Evolutionary conservation across 306 rosid species (phyloP), one percentile per base, ranked within the genome.

Genomic region (Sicyos edulis): DNA sequence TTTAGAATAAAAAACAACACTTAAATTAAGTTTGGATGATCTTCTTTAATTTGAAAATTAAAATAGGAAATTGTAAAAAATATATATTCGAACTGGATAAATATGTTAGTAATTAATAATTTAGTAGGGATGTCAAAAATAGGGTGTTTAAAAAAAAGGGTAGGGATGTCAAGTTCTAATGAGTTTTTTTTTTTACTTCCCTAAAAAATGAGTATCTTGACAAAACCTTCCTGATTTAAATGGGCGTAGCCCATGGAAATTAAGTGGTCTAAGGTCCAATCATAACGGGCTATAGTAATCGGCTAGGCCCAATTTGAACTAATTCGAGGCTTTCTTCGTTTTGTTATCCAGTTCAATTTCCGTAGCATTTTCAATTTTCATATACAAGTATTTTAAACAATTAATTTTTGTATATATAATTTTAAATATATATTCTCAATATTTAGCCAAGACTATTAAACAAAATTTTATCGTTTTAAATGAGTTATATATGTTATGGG

Each of bases 231-330:
- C 24, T n/a, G 2, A 37, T 64, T 4, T 9, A 64, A 40, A 64
- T 64, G 70, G 51, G 70, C 70, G n/a, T 10, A 40, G 70, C 70
- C 29, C 70, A 40, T 40, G 15, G 40, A 63, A 9, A 63, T 5
- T 63, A 5, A 16, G 17, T 63, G 45, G 69, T 4, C 21, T 2
- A 5, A 9, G 50, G 15, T 10, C 70, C 16, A 37, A 16, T 7
- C 0, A 37, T 63, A 63, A 37, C 24, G 12, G 29, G 52, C 52
- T 11, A 8, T 10, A 24, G 51, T 37, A 34, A 62, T 63, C 9
- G 4, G 50, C 50, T 37, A 10, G 52, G 52, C 70, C n/a, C 10
- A 37, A 64, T 40, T 64, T 0, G n/a, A 63, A 63, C 70, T 63
- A 10, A 61, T 29, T 16, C 21, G 13, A 7, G 19, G 19, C 5